These are phyloP conservation scores for Cryptococcus depauperatus DNA, from an alignment of 1,284 basidiomycete species.

Conservation along the genomic window DNA sequence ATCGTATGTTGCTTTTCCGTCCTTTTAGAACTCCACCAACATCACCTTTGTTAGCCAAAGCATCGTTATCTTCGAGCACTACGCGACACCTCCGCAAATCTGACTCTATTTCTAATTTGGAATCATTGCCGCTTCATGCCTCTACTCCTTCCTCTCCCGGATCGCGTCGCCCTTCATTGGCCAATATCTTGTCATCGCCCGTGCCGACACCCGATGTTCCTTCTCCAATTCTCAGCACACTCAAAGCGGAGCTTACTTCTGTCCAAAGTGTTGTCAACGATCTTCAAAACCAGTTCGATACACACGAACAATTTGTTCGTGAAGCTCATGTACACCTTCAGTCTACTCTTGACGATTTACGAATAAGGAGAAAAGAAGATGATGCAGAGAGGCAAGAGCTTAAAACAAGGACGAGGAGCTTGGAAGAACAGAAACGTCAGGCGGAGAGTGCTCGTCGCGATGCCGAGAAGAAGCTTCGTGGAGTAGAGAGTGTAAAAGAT, in stretches of 20 bases:
- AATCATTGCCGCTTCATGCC: constrained; percentile 43
- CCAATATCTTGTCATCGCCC: constrained; percentile 23
- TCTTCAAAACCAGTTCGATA: constrained; percentile 64
- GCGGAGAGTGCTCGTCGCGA: constrained; percentile 73
- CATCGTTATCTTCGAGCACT: constrained; percentile 6
- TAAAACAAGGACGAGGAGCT: constrained; percentile 66
- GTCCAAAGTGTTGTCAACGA: constrained; percentile 62
- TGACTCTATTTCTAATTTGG: constrained; percentile 17
- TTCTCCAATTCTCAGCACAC: constrained; percentile 63
- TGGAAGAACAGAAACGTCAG: constrained; percentile 78
- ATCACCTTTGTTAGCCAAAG: constrained; percentile 10
- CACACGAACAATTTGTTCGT: constrained; percentile 57
- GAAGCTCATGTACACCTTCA: constrained; percentile 61
- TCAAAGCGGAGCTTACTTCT: constrained; percentile 66
- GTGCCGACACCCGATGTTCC: constrained; percentile 24
- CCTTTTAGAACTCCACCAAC: constrained; percentile 3
- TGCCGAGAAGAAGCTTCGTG: constrained; percentile 75
- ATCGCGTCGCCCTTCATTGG: constrained; percentile 32
- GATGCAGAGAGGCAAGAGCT: constrained; percentile 69
- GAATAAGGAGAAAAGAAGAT: constrained; percentile 72
- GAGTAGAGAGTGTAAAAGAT: constrained; percentile 58
- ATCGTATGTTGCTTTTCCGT: constrained; percentile 2
- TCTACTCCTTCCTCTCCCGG: constrained; percentile 24
- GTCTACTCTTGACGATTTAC: constrained; percentile 62
- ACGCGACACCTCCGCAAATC: constrained; percentile 16